Base-by-base conservation (phyloP, 805 yeast species). In the Kluyveromyces dobzhanskii region DNA sequence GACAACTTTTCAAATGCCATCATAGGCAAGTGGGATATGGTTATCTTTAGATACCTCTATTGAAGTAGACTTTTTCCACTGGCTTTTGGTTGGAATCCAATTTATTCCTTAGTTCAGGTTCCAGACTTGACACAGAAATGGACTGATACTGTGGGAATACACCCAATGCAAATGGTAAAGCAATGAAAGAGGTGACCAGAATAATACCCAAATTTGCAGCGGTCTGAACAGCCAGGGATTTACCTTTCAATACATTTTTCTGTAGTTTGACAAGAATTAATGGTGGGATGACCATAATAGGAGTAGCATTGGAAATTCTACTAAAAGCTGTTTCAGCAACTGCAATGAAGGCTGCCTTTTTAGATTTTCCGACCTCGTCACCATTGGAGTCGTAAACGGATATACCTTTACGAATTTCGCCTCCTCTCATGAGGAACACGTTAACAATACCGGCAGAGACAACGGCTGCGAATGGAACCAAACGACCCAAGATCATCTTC, bases 401-500 rank as follows among this genome's bases (percentile, higher is more conserved):
- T 40, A 85, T 85, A 50, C 95, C 95, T 55, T 80, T 82, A 50
- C 77, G 78, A 56, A 92, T 79, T 64, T 92, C 99, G 61, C 88
- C 94, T 41, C 90, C 77, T 66, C 99, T 78, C 98, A 92, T 92
- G 44, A 94, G 71, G 54, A 85, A 86, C n/a, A 92, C 96, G 50
- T 92, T 92, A 29, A 87, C 94, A 25, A 92, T 70, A 57, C 98
- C 97, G 1, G 99, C 99, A 38, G 92, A 79, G 1, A 88, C 97
- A 26, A 92, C 99, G 1, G 99, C 99, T 0, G 97, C 97, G 66
- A 92, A 92, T 5, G 99, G 99, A 10, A 92, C 95, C 41, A 92
- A 70, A 49, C 99, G 79, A 30, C 88, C 80, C 40, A 92, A 63
- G 23, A 88, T 70, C 49, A 80, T 64, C 54, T 70, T 78, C 2